A percentile compares a stretch with the other conserved stretches of the same genome.
phyloP scores from a whole-genome alignment of 176 grass and related monocot species.

The sorghum (Sorghum bicolor) region DNA sequence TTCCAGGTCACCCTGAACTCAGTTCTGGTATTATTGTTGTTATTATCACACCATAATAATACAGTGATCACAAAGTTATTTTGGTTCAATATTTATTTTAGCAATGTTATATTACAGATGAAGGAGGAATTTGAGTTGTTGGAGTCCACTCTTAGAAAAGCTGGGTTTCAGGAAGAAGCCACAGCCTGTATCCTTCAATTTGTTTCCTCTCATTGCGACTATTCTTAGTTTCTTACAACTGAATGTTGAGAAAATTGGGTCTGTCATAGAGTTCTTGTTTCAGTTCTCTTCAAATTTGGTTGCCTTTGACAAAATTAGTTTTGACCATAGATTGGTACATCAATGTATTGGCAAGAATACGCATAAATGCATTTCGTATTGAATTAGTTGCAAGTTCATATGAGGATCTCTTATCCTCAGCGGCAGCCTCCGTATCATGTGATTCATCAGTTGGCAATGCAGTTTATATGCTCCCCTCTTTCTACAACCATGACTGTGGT shows the following conservation, averaged over 20 bases:
- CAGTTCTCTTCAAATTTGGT: neutral
- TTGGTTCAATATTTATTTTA: constrained; percentile 4
- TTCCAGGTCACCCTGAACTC: neutral
- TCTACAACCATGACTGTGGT: constrained; percentile 97
- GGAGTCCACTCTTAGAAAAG: constrained; percentile 53
- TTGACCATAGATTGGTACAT: constrained; percentile 91
- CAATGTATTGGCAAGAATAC: constrained; percentile 84
- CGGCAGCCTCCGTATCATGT: constrained; percentile 48
- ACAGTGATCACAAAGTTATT: constrained; percentile 2
- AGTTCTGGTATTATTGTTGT: neutral
- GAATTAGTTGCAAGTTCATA: constrained; percentile 75
- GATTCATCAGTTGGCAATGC: constrained; percentile 87
- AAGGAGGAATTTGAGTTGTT: constrained; percentile 57
- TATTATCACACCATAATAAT: neutral
- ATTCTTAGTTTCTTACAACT: neutral
- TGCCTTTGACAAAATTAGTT: constrained; percentile 46
- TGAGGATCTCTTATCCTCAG: constrained; percentile 74
- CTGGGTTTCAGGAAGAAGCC: constrained; percentile 49
- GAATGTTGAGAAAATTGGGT: neutral
- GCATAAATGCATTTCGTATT: constrained; percentile 89
- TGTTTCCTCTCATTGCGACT: neutral
- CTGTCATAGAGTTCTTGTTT: constrained; percentile 37
- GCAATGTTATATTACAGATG: constrained; percentile 54
- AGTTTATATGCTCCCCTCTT: constrained; percentile 88
- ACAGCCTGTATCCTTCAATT: constrained; percentile 70